These are phyloP conservation scores for Globisporangium takayamanum DNA, from an alignment of 352 stramenopile species.

Conservation along the genomic window DNA sequence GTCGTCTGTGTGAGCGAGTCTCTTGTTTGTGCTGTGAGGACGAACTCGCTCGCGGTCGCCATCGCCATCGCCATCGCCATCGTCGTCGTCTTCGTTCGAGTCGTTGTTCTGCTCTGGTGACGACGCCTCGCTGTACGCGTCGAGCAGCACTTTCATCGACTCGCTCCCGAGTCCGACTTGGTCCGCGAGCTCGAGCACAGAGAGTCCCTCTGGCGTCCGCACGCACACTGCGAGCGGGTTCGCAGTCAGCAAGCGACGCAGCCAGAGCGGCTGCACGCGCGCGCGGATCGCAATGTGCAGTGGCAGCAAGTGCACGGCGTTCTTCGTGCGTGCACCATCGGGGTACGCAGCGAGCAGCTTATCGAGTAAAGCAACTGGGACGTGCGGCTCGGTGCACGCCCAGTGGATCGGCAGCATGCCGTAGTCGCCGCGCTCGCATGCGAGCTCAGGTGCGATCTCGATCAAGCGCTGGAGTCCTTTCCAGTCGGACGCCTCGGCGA, in stretches of 20 bases:
- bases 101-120: slow-evolving; percentile 18
- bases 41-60: background rate
- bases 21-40: background rate
- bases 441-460: slow-evolving; percentile 39
- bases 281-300: slow-evolving; percentile 79
- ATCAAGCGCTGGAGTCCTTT: slow-evolving; percentile 55
- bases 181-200: slow-evolving; percentile 48
- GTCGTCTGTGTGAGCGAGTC: background rate
- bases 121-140: slow-evolving; percentile 13
- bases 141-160: slow-evolving; percentile 37
- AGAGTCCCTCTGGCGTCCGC: slow-evolving; percentile 34
- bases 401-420: slow-evolving; percentile 83
- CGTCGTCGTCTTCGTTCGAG: slow-evolving; percentile 7
- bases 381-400: slow-evolving; percentile 60
- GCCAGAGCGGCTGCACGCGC: slow-evolving; percentile 30
- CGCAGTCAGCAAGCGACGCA: slow-evolving; percentile 42
- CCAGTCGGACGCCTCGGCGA: slow-evolving; percentile 78
- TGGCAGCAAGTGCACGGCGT: slow-evolving; percentile 58
- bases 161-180: slow-evolving; percentile 34
- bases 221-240: slow-evolving; percentile 49
- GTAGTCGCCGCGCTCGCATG: slow-evolving; percentile 55
- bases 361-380: slow-evolving; percentile 53
- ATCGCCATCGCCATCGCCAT: slow-evolving; percentile 2
- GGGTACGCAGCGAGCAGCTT: slow-evolving; percentile 58
- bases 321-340: slow-evolving; percentile 46